A percentile compares a stretch with the other conserved stretches of the same genome.
phyloP scores from a whole-genome alignment of 2,329 filamentous ascomycete species.

The Raffaelea albimanens region DNA sequence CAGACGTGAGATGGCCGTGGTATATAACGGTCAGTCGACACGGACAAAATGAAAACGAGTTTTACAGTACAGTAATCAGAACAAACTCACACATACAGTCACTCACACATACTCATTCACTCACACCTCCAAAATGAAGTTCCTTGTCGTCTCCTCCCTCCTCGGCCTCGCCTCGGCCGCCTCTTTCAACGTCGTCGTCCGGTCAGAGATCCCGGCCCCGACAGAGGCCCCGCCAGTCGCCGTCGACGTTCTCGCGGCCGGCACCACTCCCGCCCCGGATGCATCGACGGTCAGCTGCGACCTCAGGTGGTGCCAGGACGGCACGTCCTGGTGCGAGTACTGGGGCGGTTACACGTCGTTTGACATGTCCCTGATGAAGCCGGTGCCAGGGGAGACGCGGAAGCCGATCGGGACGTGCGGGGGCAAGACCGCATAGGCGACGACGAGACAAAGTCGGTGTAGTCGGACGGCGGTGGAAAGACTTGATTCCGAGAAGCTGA shows the following conservation, averaged over 20 bases:
- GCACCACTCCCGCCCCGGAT: not conserved
- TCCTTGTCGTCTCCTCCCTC: not conserved
- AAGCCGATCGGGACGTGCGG: slow-evolving; percentile 9
- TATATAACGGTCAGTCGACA: too few relatives aligned
- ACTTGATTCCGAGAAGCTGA: too few relatives aligned
- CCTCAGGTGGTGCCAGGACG: slow-evolving; percentile 10
- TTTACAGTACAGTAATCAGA: too few relatives aligned
- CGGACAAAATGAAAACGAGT: too few relatives aligned
- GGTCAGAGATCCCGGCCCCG: too few relatives aligned
- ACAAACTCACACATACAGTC: too few relatives aligned
- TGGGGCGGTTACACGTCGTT: slow-evolving; percentile 14
- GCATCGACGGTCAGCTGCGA: slow-evolving; percentile 9
- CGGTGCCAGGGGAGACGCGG: slow-evolving; percentile 13
- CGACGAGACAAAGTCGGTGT: not conserved
- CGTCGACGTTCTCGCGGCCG: not conserved
- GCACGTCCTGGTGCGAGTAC: slow-evolving; percentile 14
- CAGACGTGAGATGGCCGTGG: too few relatives aligned
- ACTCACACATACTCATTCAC: too few relatives aligned
- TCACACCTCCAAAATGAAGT: not conserved
- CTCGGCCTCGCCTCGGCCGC: not conserved
- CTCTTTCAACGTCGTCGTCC: too few relatives aligned
- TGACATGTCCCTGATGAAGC: slow-evolving; percentile 7
- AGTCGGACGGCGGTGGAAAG: too few relatives aligned
- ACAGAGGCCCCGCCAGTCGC: not conserved
- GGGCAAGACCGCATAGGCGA: not conserved